phyloP scores from a whole-genome alignment of 176 grass and related monocot species.

The Musa schizocarpa region DNA sequence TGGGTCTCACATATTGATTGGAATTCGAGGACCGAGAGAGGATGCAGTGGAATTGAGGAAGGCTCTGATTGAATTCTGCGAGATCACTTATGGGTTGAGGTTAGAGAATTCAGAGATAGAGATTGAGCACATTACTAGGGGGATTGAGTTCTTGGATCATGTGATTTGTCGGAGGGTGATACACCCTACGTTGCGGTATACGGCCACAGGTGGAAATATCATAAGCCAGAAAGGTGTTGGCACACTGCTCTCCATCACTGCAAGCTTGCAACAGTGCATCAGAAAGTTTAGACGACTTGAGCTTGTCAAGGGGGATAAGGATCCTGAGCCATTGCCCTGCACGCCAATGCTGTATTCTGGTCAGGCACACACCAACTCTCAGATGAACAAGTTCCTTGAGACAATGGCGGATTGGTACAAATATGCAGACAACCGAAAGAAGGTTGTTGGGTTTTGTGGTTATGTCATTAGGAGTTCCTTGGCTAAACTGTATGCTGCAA shows the following conservation, averaged over 20 bases:
- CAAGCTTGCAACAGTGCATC: slow-evolving; percentile 71
- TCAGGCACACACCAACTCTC: slow-evolving; percentile 91
- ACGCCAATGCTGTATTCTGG: slow-evolving; percentile 80
- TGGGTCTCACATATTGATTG: slow-evolving; percentile 71
- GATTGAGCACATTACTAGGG: slow-evolving; percentile 90
- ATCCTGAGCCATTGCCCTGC: slow-evolving; percentile 75
- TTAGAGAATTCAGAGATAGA: slow-evolving; percentile 69
- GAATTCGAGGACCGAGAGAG: slow-evolving; percentile 77
- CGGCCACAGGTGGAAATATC: slow-evolving; percentile 61
- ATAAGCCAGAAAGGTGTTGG: slow-evolving; percentile 79
- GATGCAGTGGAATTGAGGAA: slow-evolving; percentile 60
- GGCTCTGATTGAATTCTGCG: slow-evolving; percentile 69
- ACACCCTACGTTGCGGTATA: slow-evolving; percentile 77
- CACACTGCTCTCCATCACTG: slow-evolving; percentile 75
- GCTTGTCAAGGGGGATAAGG: slow-evolving; percentile 83
- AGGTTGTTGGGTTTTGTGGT: slow-evolving; percentile 85
- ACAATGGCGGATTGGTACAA: slow-evolving; percentile 95
- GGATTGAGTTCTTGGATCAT: slow-evolving; percentile 95
- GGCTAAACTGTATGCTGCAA: slow-evolving; percentile 81
- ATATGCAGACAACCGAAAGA: slow-evolving; percentile 90
- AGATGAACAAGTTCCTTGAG: slow-evolving; percentile 99
- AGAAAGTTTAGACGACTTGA: slow-evolving; percentile 83
- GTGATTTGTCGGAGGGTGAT: slow-evolving; percentile 70
- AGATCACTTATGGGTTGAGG: slow-evolving; percentile 60
- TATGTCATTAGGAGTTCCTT: slow-evolving; percentile 83